These are phyloP conservation scores for Beauveria bassiana DNA, from an alignment of 2,329 filamentous ascomycete genomes.

Conservation along the genomic window DNA sequence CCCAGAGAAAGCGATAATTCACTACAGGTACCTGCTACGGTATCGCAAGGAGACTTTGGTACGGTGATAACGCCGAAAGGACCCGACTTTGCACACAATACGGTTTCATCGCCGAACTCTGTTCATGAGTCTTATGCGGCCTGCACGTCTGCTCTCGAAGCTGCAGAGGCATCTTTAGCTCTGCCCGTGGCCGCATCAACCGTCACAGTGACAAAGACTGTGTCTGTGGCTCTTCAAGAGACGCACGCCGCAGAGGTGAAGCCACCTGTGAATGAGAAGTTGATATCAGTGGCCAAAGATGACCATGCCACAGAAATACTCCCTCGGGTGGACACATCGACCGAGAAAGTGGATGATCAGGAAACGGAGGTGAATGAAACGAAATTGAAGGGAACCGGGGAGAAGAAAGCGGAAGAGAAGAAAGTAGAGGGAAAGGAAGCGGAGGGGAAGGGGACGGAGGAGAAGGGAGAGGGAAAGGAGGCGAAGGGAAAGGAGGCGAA, in stretches of 20 bases:
- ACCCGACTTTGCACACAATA: background rate
- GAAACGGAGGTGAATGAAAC: background rate
- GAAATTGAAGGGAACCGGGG: background rate
- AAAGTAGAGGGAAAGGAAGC: background rate
- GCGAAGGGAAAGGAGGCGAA: too few relatives aligned
- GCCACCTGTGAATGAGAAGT: background rate
- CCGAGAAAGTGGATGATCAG: background rate
- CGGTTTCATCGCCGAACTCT: background rate
- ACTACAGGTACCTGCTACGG: background rate
- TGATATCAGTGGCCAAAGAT: conserved; percentile 15
- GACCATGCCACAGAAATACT: background rate
- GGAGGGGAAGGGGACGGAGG: background rate
- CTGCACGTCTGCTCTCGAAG: conserved; percentile 18
- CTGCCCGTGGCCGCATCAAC: conserved; percentile 16
- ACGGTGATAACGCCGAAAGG: background rate
- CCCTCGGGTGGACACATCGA: conserved; percentile 8
- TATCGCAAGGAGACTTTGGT: background rate
- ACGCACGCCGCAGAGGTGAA: background rate
- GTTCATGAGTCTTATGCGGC: conserved; percentile 18
- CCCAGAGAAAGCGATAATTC: background rate
- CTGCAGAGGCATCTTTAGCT: conserved; percentile 8
- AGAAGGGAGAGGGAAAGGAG: too few relatives aligned
- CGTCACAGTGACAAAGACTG: conserved; percentile 25
- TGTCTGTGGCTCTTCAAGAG: conserved; percentile 17
- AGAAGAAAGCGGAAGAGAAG: background rate